Evolutionary conservation across 805 yeast species (phyloP).

Genomic region (Candida adriatica): DNA sequence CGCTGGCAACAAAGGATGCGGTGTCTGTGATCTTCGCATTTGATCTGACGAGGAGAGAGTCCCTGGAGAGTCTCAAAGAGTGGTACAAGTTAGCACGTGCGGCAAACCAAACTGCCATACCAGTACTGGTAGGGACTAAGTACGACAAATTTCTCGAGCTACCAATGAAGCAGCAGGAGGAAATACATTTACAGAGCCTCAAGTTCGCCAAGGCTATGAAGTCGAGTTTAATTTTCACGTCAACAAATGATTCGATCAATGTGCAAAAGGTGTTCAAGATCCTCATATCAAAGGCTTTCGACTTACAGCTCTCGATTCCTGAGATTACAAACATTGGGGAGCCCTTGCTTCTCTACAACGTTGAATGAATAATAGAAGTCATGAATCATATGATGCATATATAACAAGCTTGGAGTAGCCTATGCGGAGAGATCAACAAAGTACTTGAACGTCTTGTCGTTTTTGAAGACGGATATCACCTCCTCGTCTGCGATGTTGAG

Average conservation of each 20-base stretch:
- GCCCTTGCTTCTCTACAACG: slow-evolving; percentile 50
- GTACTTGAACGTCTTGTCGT: slow-evolving; percentile 38
- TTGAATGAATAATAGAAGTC: not conserved
- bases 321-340: slow-evolving; percentile 87
- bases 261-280: slow-evolving; percentile 92
- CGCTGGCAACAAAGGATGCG: slow-evolving; percentile 86
- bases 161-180: slow-evolving; percentile 74
- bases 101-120: slow-evolving; percentile 83
- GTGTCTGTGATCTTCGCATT: slow-evolving; percentile 87
- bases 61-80: slow-evolving; percentile 81
- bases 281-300: slow-evolving; percentile 85
- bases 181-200: slow-evolving; percentile 75
- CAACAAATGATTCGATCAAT: slow-evolving; percentile 87
- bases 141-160: slow-evolving; percentile 81
- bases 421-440: slow-evolving; percentile 10
- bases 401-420: not conserved
- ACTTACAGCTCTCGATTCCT: slow-evolving; percentile 64
- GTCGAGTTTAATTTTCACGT: slow-evolving; percentile 77
- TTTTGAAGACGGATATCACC: slow-evolving; percentile 48
- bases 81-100: slow-evolving; percentile 94
- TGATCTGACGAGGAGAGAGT: slow-evolving; percentile 81
- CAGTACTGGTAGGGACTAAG: slow-evolving; percentile 88
- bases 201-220: slow-evolving; percentile 86
- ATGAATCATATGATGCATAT: too few relatives aligned
- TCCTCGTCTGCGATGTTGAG: slow-evolving; percentile 70